phyloP scores from a whole-genome alignment of 2,329 filamentous ascomycete genomes.

The Parafenestella ontariensis region DNA sequence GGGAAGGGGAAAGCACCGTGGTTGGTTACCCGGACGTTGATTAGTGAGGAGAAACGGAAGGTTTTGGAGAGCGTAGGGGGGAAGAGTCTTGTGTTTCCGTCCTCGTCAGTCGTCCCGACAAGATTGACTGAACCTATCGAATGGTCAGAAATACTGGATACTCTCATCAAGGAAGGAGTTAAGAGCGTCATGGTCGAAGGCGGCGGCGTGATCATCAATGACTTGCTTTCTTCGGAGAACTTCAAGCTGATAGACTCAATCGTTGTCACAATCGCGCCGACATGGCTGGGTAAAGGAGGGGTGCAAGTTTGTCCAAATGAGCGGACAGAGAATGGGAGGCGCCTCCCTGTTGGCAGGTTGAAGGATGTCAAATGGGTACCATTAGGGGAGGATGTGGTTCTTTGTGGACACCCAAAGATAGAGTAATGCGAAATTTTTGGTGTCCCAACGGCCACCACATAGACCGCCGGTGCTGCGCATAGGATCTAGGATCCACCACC shows the following conservation, averaged over 20 bases:
- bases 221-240: slow-evolving; percentile 70
- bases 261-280: slow-evolving; percentile 88
- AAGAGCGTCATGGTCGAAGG: slow-evolving; percentile 91
- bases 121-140: slow-evolving; percentile 1
- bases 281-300: slow-evolving; percentile 84
- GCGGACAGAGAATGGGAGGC: slow-evolving; percentile 57
- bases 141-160: slow-evolving; percentile 70
- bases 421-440: not conserved
- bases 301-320: slow-evolving; percentile 77
- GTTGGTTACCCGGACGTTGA: slow-evolving; percentile 58
- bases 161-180: slow-evolving; percentile 67
- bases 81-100: slow-evolving; percentile 16
- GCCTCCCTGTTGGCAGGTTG: slow-evolving; percentile 68
- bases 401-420: slow-evolving; percentile 69
- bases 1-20: slow-evolving; percentile 76
- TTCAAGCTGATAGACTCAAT: slow-evolving; percentile 74
- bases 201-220: slow-evolving; percentile 81
- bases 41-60: slow-evolving; percentile 37
- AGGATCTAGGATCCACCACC: too few relatives aligned
- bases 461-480: not conserved
- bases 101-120: not conserved
- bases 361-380: slow-evolving; percentile 75
- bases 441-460: not conserved
- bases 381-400: slow-evolving; percentile 81
- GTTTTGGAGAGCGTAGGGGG: slow-evolving; percentile 40